Percentiles rank a stretch among this genome's conserved stretches.
Evolutionary conservation across 192 early-diverging fungal genomes (phyloP).

Genomic region (Irineochytrium annulatum): DNA sequence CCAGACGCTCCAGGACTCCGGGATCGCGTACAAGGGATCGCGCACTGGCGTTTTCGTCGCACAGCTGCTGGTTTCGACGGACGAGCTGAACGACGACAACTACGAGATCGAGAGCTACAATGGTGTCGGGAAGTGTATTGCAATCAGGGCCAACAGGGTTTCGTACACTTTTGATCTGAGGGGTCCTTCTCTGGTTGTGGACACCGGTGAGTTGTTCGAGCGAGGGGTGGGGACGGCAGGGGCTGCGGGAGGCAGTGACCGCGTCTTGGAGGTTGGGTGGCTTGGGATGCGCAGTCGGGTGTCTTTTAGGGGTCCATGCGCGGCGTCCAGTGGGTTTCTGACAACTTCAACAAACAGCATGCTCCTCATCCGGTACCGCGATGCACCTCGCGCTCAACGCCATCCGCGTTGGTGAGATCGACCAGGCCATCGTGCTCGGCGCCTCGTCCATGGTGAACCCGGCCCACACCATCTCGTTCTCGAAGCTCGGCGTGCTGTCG

Average conservation of each 20-base stretch:
- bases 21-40: conserved; percentile 24
- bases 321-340: no score
- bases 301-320: background rate
- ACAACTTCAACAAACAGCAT: no score
- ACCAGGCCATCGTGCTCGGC: conserved; percentile 31
- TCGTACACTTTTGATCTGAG: conserved; percentile 29
- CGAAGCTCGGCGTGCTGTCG: conserved; percentile 30
- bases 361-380: conserved; percentile 29
- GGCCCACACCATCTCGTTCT: conserved; percentile 15
- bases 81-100: conserved; percentile 6
- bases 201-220: no score
- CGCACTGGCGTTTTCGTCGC: conserved; percentile 31
- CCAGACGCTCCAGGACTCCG: conserved; percentile 27
- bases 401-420: conserved; percentile 25
- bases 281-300: no score
- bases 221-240: no score
- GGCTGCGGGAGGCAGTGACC: no score
- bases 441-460: conserved; percentile 15
- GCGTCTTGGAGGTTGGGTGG: no score
- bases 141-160: conserved; percentile 23
- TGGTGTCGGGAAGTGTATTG: conserved; percentile 12
- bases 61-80: no score
- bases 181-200: conserved; percentile 25
- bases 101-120: conserved; percentile 9
- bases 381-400: conserved; percentile 28